phyloP scores from a whole-genome alignment of 2,329 filamentous ascomycete genomes.

The Botrytis tulipae region DNA sequence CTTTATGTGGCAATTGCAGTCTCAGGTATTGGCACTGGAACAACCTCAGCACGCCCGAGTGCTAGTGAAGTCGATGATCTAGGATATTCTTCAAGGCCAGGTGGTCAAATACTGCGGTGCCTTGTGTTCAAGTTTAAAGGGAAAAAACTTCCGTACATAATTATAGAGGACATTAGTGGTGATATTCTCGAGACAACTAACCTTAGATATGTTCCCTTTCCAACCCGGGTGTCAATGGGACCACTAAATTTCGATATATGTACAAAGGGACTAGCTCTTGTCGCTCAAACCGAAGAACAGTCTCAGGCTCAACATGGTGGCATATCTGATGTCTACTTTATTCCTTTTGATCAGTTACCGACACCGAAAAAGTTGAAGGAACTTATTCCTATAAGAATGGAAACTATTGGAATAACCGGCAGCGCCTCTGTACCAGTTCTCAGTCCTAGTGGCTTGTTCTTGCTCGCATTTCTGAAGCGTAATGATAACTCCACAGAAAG shows the following conservation, averaged over 20 bases:
- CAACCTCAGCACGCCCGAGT: neutral
- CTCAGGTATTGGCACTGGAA: neutral
- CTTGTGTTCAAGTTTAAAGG: neutral
- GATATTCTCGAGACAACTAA: neutral
- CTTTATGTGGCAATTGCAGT: neutral
- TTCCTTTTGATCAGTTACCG: neutral
- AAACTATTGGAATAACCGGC: neutral
- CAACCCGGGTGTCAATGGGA: neutral
- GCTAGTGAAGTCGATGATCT: neutral
- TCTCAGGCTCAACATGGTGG: neutral
- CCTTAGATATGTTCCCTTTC: neutral
- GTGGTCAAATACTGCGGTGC: neutral
- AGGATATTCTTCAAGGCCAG: neutral
- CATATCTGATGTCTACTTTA: neutral
- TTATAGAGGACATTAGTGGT: neutral
- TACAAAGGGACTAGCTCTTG: neutral
- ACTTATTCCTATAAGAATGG: neutral
- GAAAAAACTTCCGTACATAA: neutral
- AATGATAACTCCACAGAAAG: neutral
- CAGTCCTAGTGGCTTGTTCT: rapidly evolving
- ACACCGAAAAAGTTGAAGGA: neutral
- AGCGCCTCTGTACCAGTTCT: neutral
- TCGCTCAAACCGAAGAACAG: neutral
- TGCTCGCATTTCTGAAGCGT: neutral
- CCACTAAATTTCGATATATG: neutral